Evolutionary conservation across 148 eudicot genomes (phyloP).

Genomic region (Rhododendron vialii): DNA sequence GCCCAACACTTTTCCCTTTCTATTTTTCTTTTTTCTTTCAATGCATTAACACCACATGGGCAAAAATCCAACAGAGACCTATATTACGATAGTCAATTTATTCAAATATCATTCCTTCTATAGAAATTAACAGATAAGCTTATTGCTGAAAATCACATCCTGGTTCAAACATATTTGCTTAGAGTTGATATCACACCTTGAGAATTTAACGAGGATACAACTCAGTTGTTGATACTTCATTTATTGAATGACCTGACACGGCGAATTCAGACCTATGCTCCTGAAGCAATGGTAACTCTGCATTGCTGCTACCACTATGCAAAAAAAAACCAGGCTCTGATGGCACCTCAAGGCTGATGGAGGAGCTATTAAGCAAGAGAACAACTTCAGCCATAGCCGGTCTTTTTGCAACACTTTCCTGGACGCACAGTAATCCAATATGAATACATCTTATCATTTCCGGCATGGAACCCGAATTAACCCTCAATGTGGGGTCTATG

Average conservation of each 20-base stretch:
- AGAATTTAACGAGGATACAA: not conserved
- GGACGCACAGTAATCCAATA: not conserved
- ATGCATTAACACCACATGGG: too few species aligned
- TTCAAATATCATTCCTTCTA: too few species aligned
- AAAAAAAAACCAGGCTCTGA: not conserved
- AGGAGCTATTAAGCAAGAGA: not conserved
- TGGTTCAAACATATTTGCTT: too few species aligned
- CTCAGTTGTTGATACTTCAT: not conserved
- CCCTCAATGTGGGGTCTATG: not conserved
- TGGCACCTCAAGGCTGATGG: not conserved
- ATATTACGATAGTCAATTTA: too few species aligned
- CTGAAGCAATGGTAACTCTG: too few species aligned
- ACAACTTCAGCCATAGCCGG: not conserved
- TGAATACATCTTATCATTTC: not conserved
- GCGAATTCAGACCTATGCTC: not conserved
- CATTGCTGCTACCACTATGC: not conserved
- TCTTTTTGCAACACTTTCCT: not conserved
- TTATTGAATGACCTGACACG: not conserved
- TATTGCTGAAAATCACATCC: too few species aligned
- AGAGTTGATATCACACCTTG: not conserved
- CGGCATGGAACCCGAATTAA: not conserved
- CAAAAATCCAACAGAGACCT: too few species aligned
- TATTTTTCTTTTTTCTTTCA: too few species aligned
- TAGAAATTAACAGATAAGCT: too few species aligned
- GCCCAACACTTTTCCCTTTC: too few species aligned